Evolutionary conservation across 768 basidiomycete genomes (phyloP).

Genomic region (Trametes cingulata): DNA sequence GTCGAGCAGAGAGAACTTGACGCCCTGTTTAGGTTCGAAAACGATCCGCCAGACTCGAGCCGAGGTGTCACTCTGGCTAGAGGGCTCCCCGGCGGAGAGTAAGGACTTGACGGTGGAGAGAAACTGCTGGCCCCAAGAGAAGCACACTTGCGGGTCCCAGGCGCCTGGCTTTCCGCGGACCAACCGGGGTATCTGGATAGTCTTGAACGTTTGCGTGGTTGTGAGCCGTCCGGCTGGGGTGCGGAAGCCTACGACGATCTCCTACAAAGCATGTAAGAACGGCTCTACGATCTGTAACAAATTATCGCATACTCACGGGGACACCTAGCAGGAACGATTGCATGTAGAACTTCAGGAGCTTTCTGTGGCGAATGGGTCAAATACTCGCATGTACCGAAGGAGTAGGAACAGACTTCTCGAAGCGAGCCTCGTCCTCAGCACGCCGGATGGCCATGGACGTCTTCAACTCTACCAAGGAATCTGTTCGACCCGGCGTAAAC

Average conservation of each 20-base stretch:
- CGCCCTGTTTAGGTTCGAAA: conserved; percentile 61
- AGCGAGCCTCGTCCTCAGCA: conserved; percentile 62
- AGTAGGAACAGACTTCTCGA: conserved; percentile 69
- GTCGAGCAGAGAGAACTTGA: conserved; percentile 52
- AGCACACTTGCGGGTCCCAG: conserved; percentile 77
- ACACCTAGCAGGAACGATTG: conserved; percentile 91
- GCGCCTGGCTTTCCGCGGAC: conserved; percentile 71
- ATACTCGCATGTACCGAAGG: background rate
- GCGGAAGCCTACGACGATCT: conserved; percentile 86
- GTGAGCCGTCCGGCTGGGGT: conserved; percentile 70
- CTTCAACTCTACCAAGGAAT: conserved; percentile 83
- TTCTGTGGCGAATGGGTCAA: conserved; percentile 45
- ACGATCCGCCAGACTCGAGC: conserved; percentile 66
- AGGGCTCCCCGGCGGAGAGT: conserved; percentile 16
- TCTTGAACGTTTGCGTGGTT: conserved; percentile 72
- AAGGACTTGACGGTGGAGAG: conserved; percentile 49
- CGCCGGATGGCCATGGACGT: conserved; percentile 75
- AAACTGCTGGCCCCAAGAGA: conserved; percentile 72
- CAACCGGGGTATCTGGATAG: conserved; percentile 74
- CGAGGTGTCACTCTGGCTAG: conserved; percentile 26
- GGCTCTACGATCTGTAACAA: background rate
- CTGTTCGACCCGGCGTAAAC: conserved; percentile 55
- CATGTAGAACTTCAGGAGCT: conserved; percentile 90
- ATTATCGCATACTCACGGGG: conserved; percentile 52
- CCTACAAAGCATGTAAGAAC: conserved; percentile 40